Percentiles rank a stretch among this genome's conserved stretches.
Conservation (phyloP, 352 stramenopile species). For the Pythium folliculosum region DNA sequence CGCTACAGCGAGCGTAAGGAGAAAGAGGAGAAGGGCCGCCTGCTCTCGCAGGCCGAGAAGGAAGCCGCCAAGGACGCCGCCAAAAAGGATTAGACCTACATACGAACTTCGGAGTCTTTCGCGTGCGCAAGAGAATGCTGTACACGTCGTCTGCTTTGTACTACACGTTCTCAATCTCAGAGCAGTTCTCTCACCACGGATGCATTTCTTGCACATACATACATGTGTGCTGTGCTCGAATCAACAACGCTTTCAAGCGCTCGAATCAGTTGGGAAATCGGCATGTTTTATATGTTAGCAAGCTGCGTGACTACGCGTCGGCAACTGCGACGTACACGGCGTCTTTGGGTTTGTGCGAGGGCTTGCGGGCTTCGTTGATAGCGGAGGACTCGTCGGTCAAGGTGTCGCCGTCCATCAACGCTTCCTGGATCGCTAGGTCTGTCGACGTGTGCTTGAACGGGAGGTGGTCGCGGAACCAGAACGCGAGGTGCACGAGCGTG, state of each 20-base stretch:
- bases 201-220: too few species aligned
- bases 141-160: too few species aligned
- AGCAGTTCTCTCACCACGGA: too few species aligned
- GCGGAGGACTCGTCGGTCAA: not conserved
- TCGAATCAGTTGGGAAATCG: too few species aligned
- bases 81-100: conserved; percentile 21
- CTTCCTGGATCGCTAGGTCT: conserved; percentile 6
- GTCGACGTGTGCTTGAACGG: conserved; percentile 8
- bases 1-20: conserved; percentile 41
- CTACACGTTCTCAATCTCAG: too few species aligned
- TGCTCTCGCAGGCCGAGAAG: conserved; percentile 41
- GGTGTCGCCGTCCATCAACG: not conserved
- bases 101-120: too few species aligned
- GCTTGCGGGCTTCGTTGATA: conserved; percentile 2
- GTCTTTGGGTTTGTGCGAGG: not conserved
- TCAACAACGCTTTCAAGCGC: too few species aligned
- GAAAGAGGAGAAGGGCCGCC: conserved; percentile 33
- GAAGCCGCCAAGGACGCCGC: conserved; percentile 26
- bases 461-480: conserved; percentile 23
- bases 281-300: not conserved
- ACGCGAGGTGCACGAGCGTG: conserved; percentile 39
- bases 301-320: conserved; percentile 9
- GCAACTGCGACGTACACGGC: conserved; percentile 18
- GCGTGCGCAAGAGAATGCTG: too few species aligned
- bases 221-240: too few species aligned